Evolutionary conservation across 2,329 filamentous ascomycete genomes (phyloP).

Genomic region (Fusarium albosuccineum): DNA sequence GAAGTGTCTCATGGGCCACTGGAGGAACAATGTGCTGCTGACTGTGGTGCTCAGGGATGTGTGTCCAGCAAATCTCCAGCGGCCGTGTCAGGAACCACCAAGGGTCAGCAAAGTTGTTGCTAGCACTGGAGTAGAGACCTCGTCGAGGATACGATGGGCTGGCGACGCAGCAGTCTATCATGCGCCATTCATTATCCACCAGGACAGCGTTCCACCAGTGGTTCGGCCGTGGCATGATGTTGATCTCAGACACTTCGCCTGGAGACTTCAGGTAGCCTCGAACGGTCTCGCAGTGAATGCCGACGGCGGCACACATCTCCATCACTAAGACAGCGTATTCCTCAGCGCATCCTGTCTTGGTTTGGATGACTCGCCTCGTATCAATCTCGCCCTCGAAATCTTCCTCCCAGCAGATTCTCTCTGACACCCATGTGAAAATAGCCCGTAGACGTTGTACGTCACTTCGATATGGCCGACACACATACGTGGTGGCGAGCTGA

Average conservation of each 20-base stretch:
- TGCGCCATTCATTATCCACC: constrained; percentile 94
- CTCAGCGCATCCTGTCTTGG: constrained; percentile 85
- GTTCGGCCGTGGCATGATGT: constrained; percentile 86
- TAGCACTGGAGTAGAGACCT: constrained; percentile 79
- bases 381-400: constrained; percentile 90
- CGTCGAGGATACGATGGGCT: constrained; percentile 90
- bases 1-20: constrained; percentile 84
- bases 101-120: constrained; percentile 78
- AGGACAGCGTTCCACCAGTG: constrained; percentile 98
- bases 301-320: constrained; percentile 94
- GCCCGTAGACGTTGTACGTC: constrained; percentile 93
- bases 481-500: constrained; percentile 87
- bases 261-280: constrained; percentile 92
- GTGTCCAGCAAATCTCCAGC: constrained; percentile 93
- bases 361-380: constrained; percentile 84
- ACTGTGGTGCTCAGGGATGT: constrained; percentile 86
- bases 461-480: constrained; percentile 93
- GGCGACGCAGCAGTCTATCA: constrained; percentile 94
- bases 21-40: constrained; percentile 96
- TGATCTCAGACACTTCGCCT: constrained; percentile 84
- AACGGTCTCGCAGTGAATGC: constrained; percentile 88
- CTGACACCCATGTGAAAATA: constrained; percentile 98
- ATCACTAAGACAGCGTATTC: constrained; percentile 90
- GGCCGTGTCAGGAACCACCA: constrained; percentile 97
- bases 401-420: constrained; percentile 95